Evolutionary conservation across 148 eudicot species (phyloP), one percentile per base, ranked within the genome.

Genomic region (Rhododendron mucronatum): DNA sequence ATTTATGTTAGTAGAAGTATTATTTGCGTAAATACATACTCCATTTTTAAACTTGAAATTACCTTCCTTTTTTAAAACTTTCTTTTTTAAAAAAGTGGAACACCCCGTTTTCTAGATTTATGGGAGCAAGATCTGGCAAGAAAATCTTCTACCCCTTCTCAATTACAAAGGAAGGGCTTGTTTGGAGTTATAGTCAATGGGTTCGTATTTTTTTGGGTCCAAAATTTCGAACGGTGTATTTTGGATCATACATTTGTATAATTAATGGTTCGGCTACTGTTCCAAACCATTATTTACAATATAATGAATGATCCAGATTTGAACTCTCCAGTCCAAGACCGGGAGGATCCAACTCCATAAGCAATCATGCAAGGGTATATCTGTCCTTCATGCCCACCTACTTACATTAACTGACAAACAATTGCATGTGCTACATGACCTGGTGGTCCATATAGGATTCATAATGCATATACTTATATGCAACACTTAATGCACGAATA

Each of bases 361-460:
- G 12, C 48, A 79, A 30, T 50, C 30, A 39, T 78, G 28, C 28
- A 82, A 79, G 90, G 90, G 87, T 55, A 82, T 45, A 61, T 88
- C 35, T 82, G 90, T 85, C 90, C 63, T 85, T 80, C 33, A 12
- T 0, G 41, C 63, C 82, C 3, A 80, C 37, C 65, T 1, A 80
- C 84, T 71, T 33, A 47, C 74, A 41, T 75, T 63, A 77, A 33
- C 21, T 7, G 35, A 75, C 23, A 74, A 74, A 47, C 87, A 88
- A 3, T 4, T 35, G 79, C 90, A 85, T 88, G 87, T 85, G 87
- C 39, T 18, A 16, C n/a, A 59, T 13, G 44, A 10, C 76, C n/a
- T 61, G 82, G 90, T 88, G 90, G 86, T 35, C 87, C 86, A 74
- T 6, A 35, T 50, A 7, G 16, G 10, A 84, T 84, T 30, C 44